Evolutionary conservation across 495 filamentous ascomycete genomes (phyloP).

Genomic region (Tuber magnatum): DNA sequence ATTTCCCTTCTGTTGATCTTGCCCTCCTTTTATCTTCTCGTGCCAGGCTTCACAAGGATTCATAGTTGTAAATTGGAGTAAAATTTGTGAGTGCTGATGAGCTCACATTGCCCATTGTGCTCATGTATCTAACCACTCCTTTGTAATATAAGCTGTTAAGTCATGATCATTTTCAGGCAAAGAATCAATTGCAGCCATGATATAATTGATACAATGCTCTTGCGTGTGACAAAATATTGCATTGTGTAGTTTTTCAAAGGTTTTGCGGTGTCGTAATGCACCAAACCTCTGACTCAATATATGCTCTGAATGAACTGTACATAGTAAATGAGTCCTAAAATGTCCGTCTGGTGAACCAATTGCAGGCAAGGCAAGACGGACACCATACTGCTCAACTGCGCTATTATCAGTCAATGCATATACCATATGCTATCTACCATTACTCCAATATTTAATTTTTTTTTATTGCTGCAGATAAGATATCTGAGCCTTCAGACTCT

Average conservation of each 20-base stretch:
- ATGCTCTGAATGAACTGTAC: too few species aligned
- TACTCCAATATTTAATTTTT: not conserved
- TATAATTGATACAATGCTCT: too few species aligned
- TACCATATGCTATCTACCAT: not conserved
- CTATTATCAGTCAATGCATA: constrained; percentile 17
- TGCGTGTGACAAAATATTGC: not conserved
- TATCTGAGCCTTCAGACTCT: constrained; percentile 1
- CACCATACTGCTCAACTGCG: constrained; percentile 6
- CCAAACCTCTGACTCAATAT: too few species aligned
- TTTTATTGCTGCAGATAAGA: constrained; percentile 5
- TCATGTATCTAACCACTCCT: not conserved
- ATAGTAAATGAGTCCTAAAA: too few species aligned
- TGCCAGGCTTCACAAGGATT: constrained; percentile 15
- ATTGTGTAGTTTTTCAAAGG: not conserved
- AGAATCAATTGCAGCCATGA: too few species aligned
- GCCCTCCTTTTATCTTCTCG: not conserved
- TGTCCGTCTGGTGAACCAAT: too few species aligned
- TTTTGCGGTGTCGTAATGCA: not conserved
- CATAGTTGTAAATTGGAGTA: constrained; percentile 3
- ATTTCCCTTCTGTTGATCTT: constrained; percentile 1
- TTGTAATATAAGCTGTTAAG: constrained; percentile 2
- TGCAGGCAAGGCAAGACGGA: not conserved
- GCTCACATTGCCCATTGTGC: constrained; percentile 9
- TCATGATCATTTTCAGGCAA: too few species aligned
- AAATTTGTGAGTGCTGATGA: constrained; percentile 8